Base-by-base conservation (phyloP, 78 protist species). In the Speleostelium caveatum region DNA sequence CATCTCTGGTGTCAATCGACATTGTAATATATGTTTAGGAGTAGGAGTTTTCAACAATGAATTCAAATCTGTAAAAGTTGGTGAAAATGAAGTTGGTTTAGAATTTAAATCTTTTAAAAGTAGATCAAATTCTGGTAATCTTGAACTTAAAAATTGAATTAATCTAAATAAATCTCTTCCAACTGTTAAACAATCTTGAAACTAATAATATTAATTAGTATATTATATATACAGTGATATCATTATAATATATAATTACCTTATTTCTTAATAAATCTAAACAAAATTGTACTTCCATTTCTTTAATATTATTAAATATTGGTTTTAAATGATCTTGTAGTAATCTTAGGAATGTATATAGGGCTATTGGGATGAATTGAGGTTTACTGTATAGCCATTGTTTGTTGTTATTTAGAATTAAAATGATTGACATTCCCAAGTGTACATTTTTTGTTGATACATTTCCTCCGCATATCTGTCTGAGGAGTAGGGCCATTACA, bases 141-240 rank as follows among this genome's bases (percentile, higher is more conserved):
- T 67, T n/a, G n/a, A 21, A n/a, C 63, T 24, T 5, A 94, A 49
- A 53, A 92, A 87, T 41, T 87, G 94, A 32, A 94, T 39, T 33
- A 92, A 33, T 28, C 96, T 66, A 49, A 94, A 33, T 26, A 89
- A 42, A 49, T 94, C 96, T 39, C 96, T 39, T 16, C 96, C 96
- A 45, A 94, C 80, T 14, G 65, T 87, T 58, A 78, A 32, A 41
- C 87, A 86, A 38, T 88, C 93, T 56, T 45, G 61, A 61, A 93
- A 77, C 77, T 75, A 26, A n/a, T 38, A 41, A 86, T 30, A 58
- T 58, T 22, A 3, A 24, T 26, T 42, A 45, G 1, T 21, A 33
- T 62, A 32, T 33, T 33, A 33, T 38, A 63, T 16, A 42, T 28
- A 83, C 55, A 3, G 39, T 24, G 21, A 33, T 28, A 5, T 58